Conservation (phyloP, 2,329 filamentous ascomycete species). For the Pseudogymnoascus verrucosus region DNA sequence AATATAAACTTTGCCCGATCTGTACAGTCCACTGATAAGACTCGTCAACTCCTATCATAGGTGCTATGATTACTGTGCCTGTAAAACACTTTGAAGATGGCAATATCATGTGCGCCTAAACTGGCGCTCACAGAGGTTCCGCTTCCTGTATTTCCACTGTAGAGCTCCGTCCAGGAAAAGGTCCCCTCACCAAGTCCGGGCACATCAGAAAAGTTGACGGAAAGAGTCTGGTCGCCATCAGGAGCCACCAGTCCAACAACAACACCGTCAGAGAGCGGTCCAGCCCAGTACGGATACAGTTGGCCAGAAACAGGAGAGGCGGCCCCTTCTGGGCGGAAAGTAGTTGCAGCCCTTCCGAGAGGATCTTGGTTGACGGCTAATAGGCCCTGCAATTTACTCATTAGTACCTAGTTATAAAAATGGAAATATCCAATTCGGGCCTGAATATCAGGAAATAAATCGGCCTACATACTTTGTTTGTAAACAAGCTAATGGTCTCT, state of each 20-base stretch:
- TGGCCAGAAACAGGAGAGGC: constrained; percentile 34
- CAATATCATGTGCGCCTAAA: background rate
- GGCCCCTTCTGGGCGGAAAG: constrained; percentile 25
- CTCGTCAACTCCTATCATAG: too few relatives aligned
- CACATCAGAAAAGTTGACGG: constrained; percentile 36
- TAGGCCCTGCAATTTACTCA: constrained; percentile 9
- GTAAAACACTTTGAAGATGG: background rate
- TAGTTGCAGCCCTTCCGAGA: constrained; percentile 34
- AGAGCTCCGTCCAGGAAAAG: constrained; percentile 33
- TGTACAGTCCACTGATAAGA: too few relatives aligned
- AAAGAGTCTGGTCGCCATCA: constrained; percentile 33
- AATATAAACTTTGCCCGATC: too few relatives aligned
- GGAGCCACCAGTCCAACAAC: constrained; percentile 32
- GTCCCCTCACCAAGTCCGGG: constrained; percentile 32
- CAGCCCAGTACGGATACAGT: constrained; percentile 37
- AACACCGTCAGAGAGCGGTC: constrained; percentile 28
- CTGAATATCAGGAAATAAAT: background rate
- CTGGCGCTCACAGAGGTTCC: constrained; percentile 13
- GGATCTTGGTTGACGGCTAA: constrained; percentile 17
- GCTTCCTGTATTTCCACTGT: constrained; percentile 21
- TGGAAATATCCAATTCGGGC: background rate
- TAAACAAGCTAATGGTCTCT: background rate
- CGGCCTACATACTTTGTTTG: background rate
- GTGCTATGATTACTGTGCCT: too few relatives aligned
- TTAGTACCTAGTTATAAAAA: background rate